Evolutionary conservation across 2,329 filamentous ascomycete species (phyloP).

Genomic region (Ophiocordyceps sinensis): DNA sequence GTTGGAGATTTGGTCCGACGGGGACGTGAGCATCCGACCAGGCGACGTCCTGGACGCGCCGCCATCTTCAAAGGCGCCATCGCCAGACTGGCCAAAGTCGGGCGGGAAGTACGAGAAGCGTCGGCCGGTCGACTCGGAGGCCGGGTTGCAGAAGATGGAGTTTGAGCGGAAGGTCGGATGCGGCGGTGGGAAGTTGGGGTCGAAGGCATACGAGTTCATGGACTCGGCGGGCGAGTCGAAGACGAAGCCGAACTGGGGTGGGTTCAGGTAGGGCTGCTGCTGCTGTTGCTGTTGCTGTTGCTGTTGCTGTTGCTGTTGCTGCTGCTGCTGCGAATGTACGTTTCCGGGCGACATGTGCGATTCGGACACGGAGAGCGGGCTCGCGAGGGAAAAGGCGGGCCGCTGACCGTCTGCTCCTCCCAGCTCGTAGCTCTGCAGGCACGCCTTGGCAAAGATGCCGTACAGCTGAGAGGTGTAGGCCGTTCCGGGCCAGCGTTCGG

Average conservation of each 20-base stretch:
- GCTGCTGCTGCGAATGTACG: constrained; percentile 6
- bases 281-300: not conserved
- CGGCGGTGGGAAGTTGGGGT: constrained; percentile 24
- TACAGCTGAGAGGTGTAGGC: constrained; percentile 75
- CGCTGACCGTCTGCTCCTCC: constrained; percentile 16
- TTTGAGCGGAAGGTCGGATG: constrained; percentile 49
- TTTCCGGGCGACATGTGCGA: constrained; percentile 14
- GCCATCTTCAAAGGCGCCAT: constrained; percentile 18
- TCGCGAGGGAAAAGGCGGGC: constrained; percentile 16
- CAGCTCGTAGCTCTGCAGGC: constrained; percentile 72
- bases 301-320: constrained; percentile 6
- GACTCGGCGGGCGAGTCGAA: constrained; percentile 41
- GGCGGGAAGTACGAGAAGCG: constrained; percentile 52
- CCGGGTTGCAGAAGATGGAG: constrained; percentile 49
- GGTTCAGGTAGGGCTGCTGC: constrained; percentile 23
- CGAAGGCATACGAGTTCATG: constrained; percentile 31
- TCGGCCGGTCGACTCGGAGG: constrained; percentile 37
- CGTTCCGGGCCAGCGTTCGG: constrained; percentile 84
- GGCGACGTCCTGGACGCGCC: constrained; percentile 17
- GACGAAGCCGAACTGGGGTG: constrained; percentile 43
- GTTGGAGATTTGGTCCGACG: constrained; percentile 15
- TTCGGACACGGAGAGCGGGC: constrained; percentile 17
- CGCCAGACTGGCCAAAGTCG: constrained; percentile 25
- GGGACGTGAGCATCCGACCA: constrained; percentile 13
- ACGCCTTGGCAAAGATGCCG: constrained; percentile 69